Base-by-base conservation (phyloP, 345 rosid genomes). In the Adansonia digitata region DNA sequence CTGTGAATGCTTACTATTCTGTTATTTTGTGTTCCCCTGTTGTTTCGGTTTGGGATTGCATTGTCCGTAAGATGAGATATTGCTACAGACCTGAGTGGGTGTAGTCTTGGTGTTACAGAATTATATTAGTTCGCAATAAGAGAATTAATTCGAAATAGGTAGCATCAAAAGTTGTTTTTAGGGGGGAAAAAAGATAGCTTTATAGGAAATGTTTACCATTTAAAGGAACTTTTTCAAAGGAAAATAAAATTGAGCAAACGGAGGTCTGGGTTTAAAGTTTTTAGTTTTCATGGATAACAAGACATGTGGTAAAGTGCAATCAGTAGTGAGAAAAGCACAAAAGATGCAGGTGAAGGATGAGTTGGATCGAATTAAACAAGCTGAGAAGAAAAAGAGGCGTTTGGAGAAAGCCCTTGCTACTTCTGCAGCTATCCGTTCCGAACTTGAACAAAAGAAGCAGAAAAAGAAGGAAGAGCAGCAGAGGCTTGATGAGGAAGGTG, bases 71-170 rank as follows among this genome's bases (percentile, higher is more conserved):
- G 66, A 94, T 91, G 97, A 92, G 95, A 89, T 94, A 94, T 74
- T 92, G 97, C 79, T 88, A 77, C 90, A 88, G 93, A 87, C 97
- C 98, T 27, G 97, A 94, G 91, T 94, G 97, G 97, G 97, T 94
- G 97, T 92, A 94, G 97, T 79, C 48, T 82, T 74, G 67, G 72
- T 64, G 45, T 78, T 69, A 35, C 35, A 68, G 61, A 39, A 51
- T 64, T 74, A 71, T 64, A 31, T 71, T 66, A 73, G 77, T 72
- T 81, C 76, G 29, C 67, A 26, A 75, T 57, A 84, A 77, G 73
- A 34, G 71, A 84, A 81, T 81, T 74, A 80, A 82, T 73, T 79
- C 72, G 86, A 76, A 59, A 79, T 84, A 74, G 77, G 81, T 74
- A 83, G 66, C 35, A 66, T 71, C 57, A 77, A 79, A 78, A 61